Evolutionary conservation across 75 land plant genomes (phyloP).

Genomic region (Cunninghamia lanceolata): DNA sequence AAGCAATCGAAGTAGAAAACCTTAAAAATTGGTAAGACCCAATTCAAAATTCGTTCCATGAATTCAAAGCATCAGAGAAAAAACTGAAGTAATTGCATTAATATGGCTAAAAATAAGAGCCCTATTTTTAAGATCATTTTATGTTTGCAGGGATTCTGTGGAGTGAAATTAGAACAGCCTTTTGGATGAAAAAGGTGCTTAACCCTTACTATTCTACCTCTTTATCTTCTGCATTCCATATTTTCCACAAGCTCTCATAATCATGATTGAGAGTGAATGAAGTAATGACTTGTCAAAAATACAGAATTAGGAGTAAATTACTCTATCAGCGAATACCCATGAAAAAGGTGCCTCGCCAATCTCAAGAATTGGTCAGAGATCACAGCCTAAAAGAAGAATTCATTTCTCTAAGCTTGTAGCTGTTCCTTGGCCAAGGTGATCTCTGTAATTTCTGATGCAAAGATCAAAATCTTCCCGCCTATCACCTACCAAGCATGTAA

Average conservation of each 20-base stretch:
- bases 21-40: neutral
- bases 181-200: neutral
- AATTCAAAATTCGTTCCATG: neutral
- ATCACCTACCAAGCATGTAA: conserved; percentile 1
- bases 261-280: neutral
- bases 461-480: conserved; percentile 7
- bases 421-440: conserved; percentile 8
- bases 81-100: neutral
- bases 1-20: conserved; percentile 1
- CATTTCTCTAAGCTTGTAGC: neutral
- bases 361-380: neutral
- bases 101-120: conserved; percentile 16
- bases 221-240: conserved; percentile 10
- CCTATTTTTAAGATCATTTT: conserved; percentile 5
- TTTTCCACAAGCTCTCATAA: conserved; percentile 6
- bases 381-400: neutral
- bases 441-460: conserved; percentile 4
- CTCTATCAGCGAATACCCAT: conserved; percentile 10
- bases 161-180: conserved; percentile 9
- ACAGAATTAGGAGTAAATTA: conserved; percentile 14
- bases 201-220: conserved; percentile 12
- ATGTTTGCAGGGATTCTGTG: neutral
- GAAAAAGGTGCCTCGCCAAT: conserved; percentile 6
- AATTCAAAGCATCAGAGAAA: conserved; percentile 10
- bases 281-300: conserved; percentile 11